Evolutionary conservation across 164 flowering plant species (phyloP), one percentile per base, ranked within the genome.

Genomic region (Macadamia integrifolia): DNA sequence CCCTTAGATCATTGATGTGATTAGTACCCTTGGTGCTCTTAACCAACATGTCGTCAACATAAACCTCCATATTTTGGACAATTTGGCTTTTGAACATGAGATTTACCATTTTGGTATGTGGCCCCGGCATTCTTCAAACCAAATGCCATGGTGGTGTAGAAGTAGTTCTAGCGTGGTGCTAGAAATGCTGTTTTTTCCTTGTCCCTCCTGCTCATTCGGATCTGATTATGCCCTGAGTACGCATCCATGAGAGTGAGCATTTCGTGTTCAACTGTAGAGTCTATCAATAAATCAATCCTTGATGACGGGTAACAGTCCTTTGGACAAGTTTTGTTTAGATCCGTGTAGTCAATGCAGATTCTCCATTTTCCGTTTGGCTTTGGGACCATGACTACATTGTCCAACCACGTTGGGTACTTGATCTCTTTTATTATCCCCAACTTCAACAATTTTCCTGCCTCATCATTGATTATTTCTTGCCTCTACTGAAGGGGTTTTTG

Each of bases 101-200:
- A 43, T 53, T 48, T 40, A 70, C 62, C 35, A 70, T 10, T 31
- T 44, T 70, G 56, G 17, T 43, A 70, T 0, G 67, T 70, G 1
- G 67, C 67, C 12, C 5, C 60, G 1, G 31, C 62, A 40, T 64
- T 70, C 31, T 64, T 70, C 29, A 53, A 62, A 1, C 50, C 68
- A 6, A 64, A 70, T 17, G 68, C 58, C 67, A 70, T 70, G 1
- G 62, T 44, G 17, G 1, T 61, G 35, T 69, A 69, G 52, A 17
- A 52, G 43, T 42, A 70, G 0, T 8, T 10, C 0, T 61, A 55
- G 12, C 17, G 12, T 1, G 42, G 31, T 4, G 62, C 63, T 14
- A 70, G 43, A 28, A 70, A 62, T 2, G 67, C 2, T 5, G 67
- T 58, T 42, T 70, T 62, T 1, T 11, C 28, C 12, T 40, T 6